Evolutionary conservation across 108 stramenopile genomes (phyloP), one percentile per base, ranked within the genome.

Genomic region (Nitzschia putrida): DNA sequence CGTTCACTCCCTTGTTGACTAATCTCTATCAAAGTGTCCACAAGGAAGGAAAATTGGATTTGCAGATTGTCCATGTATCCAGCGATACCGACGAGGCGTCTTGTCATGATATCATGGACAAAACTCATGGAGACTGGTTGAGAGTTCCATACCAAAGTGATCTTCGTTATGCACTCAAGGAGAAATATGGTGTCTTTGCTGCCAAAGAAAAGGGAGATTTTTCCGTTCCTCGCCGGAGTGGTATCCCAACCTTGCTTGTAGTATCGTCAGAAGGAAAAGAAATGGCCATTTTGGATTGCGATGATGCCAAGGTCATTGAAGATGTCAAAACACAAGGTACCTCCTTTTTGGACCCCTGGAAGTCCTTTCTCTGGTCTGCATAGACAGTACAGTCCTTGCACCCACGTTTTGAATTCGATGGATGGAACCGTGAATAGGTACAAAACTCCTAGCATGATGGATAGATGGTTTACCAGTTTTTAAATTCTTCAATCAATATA

Each of bases 31-130:
- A 73, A 23, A 44, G 57, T 40, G 49, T 63, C 56, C 40, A 47
- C 10, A 50, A 75, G 38, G 72, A 81, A 41, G 18, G 8, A 8
- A 54, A 11, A 6, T 18, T 63, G 6, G 20, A 42, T 44, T 65
- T 85, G 18, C 75, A 85, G 53, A 57, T 85, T 22, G 57, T 85
- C 16, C 78, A 77, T 39, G 50, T 85, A 29, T 81, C 80, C 10
- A 81, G 80, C 25, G 84, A 85, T 74, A 38, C 71, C 52, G 69
- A 72, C 40, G 72, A 61, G 18, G 63, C 68, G 54, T 20, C 42
- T 8, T 67, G 37, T 39, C 52, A 55, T 40, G 29, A 53, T 3
- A 55, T 55, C 39, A 39, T 39, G 38, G 55, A 55, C 9, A 38
- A 37, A 18, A 54, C 54, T 8, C 66, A 67, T 55, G 66, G 66